Percentiles rank a stretch among this genome's conserved stretches.
These are phyloP conservation scores for Gossypium davidsonii DNA, from an alignment of 441 rosid species.

Conservation along the genomic window DNA sequence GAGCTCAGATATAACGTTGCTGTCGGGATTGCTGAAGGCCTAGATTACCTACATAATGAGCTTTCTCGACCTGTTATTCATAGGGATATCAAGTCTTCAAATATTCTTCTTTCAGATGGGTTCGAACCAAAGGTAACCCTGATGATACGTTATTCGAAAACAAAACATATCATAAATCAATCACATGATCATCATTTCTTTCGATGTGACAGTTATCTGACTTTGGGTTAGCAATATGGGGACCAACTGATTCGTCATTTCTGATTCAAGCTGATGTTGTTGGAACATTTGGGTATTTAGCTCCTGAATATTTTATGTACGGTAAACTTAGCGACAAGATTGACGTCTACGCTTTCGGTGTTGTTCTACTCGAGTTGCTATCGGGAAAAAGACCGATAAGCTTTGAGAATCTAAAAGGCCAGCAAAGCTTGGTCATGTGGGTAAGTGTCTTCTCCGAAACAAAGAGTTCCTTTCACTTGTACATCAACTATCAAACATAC, in stretches of 20 bases:
- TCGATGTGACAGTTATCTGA: conserved; percentile 52
- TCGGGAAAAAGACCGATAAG: conserved; percentile 70
- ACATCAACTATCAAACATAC: conserved; percentile 5
- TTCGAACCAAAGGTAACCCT: conserved; percentile 63
- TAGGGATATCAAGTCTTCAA: conserved; percentile 78
- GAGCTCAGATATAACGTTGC: conserved; percentile 53
- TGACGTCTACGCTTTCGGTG: conserved; percentile 85
- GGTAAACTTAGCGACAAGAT: conserved; percentile 85
- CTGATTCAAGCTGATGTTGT: conserved; percentile 55
- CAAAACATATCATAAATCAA: neutral
- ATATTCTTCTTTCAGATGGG: conserved; percentile 68
- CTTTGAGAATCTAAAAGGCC: conserved; percentile 40
- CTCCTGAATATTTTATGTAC: conserved; percentile 92
- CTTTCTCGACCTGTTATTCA: conserved; percentile 65
- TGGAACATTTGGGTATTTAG: conserved; percentile 90
- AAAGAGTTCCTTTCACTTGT: neutral
- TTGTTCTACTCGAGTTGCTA: conserved; percentile 71
- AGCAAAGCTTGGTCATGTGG: conserved; percentile 87
- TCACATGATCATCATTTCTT: conserved; percentile 7
- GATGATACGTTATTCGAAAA: neutral
- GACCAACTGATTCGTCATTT: conserved; percentile 50
- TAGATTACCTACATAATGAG: conserved; percentile 55
- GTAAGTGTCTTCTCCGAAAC: conserved; percentile 36
- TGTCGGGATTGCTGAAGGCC: conserved; percentile 58
- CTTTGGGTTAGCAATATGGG: conserved; percentile 85